Conservation (phyloP, 164 flowering plant genomes). For the Santalum album region DNA sequence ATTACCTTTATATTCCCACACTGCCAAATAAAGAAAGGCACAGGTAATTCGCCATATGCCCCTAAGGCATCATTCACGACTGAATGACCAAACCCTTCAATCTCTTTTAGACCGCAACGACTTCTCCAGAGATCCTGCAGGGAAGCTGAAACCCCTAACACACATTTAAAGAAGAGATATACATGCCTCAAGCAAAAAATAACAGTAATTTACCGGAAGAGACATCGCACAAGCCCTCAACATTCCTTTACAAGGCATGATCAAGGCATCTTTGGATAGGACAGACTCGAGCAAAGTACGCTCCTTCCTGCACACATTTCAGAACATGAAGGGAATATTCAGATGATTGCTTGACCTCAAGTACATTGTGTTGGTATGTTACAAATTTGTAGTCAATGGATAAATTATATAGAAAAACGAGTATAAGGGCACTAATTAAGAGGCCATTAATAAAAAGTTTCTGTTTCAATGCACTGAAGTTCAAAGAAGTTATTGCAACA, state of each 20-base stretch:
- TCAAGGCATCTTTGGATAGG: constrained; percentile 51
- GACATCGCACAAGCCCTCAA: constrained; percentile 87
- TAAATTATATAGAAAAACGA: too few species aligned
- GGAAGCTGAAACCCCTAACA: constrained; percentile 1
- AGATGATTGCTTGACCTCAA: not conserved
- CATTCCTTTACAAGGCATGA: constrained; percentile 83
- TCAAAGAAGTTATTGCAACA: too few species aligned
- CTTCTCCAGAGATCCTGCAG: constrained; percentile 89
- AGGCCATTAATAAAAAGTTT: too few species aligned
- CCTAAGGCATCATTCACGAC: constrained; percentile 67
- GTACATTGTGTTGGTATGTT: not conserved
- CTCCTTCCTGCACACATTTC: constrained; percentile 51
- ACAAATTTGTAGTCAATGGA: too few species aligned
- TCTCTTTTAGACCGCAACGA: constrained; percentile 45
- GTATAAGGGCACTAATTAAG: too few species aligned
- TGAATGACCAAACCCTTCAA: constrained; percentile 91
- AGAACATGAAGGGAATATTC: not conserved
- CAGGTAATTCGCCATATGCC: constrained; percentile 60
- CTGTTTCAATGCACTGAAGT: too few species aligned
- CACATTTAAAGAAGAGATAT: not conserved
- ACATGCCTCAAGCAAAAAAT: not conserved
- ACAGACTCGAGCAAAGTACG: constrained; percentile 53
- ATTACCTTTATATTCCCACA: constrained; percentile 74
- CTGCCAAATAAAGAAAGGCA: constrained; percentile 79
- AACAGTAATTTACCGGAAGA: constrained; percentile 58